Conservation (phyloP, 2,329 filamentous ascomycete genomes). For the Epichloe amarillans region DNA sequence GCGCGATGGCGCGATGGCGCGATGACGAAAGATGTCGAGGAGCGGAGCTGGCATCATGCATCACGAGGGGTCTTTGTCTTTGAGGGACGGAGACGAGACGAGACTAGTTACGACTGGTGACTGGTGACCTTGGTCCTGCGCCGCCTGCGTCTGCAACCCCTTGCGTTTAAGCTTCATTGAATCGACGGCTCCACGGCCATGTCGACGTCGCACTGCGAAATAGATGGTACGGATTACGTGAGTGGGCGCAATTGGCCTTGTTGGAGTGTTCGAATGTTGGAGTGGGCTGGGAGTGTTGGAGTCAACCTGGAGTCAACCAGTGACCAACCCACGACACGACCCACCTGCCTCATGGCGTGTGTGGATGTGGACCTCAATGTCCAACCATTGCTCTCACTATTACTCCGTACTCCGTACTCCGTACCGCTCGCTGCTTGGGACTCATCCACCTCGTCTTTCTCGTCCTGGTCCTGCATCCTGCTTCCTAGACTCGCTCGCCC, state of each 20-base stretch:
- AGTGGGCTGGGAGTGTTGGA: not conserved
- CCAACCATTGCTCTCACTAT: not conserved
- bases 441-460: not conserved
- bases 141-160: no score
- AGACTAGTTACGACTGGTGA: no score
- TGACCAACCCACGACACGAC: no score
- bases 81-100: not conserved
- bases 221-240: no score
- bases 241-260: not conserved
- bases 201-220: no score
- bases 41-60: not conserved
- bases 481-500: not conserved
- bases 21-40: slow-evolving; percentile 3
- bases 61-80: not conserved
- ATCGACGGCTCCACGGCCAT: no score
- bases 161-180: no score
- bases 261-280: not conserved
- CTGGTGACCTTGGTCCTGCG: not conserved
- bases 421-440: not conserved
- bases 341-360: slow-evolving; percentile 2
- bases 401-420: not conserved
- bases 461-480: not conserved
- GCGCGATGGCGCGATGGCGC: not conserved
- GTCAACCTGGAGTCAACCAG: no score
- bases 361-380: not conserved